Evolutionary conservation across 2,329 filamentous ascomycete species (phyloP), one percentile per base, ranked within the genome.

Genomic region (Tolypocladium tropicale): DNA sequence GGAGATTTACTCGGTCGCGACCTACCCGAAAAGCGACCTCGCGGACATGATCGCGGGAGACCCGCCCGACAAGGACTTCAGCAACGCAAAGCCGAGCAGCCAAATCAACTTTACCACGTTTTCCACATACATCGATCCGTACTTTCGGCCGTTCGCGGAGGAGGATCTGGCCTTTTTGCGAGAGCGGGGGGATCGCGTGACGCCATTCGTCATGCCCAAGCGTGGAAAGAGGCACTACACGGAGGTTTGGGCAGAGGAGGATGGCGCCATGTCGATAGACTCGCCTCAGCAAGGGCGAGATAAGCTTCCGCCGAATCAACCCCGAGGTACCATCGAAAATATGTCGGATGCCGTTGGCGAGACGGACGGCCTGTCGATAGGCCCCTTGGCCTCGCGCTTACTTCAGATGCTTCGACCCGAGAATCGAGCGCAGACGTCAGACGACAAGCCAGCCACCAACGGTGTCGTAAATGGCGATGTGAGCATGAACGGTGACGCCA

Each of bases 51-150:
- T 95, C 60, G 88, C 93, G 12, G 94, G 94, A 52, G 85, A 88
- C 41, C 89, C 92, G 1, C 93, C 94, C 1, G 92, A 97, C 70
- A 91, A 90, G 69, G 94, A 99, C 74, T 97, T 96, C 66, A 96
- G 90, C 68, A 95, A 84, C 67, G 88, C 90, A 36, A 99, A 97
- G 69, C 91, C 93, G 6, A 86, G 86, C 23, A 95, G 93, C 65
- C 94, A 99, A 75, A 94, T 97, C 69, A 92, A 89, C 68, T 94
- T 94, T 61, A 88, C 84, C 56, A 96, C 93, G 2, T 99, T 99
- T 71, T 86, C 88, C n/a, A 85, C 88, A 6, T 96, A 94, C 67
- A 82, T 95, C 55, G 94, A 99, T 60, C 90, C 92, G 0, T 97
- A 89, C 73, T 94, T 96, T 61, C 84, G 93, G 6, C 85, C 88